Evolutionary conservation across 1,284 basidiomycete species (phyloP).

Genomic region (Irpex rosettiformis): DNA sequence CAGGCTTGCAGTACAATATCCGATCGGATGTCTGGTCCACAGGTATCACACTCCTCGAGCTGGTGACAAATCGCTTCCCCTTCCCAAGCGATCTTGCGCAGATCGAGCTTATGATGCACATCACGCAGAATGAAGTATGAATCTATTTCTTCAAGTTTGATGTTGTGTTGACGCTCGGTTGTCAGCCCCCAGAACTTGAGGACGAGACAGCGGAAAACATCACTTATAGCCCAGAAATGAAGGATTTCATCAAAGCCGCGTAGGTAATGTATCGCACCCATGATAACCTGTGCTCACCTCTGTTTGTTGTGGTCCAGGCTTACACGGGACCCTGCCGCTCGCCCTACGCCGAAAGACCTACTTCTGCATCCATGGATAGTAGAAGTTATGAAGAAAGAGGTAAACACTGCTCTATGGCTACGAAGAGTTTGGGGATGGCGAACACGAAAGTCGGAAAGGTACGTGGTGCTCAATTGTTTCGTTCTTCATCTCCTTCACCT

Average conservation of each 20-base stretch:
- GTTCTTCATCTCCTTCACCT: background rate
- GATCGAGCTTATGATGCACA: constrained; percentile 92
- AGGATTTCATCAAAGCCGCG: constrained; percentile 90
- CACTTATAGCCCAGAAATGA: constrained; percentile 84
- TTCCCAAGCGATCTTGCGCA: constrained; percentile 91
- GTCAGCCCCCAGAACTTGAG: constrained; percentile 78
- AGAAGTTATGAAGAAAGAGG: constrained; percentile 75
- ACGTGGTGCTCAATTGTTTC: constrained; percentile 12
- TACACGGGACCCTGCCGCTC: constrained; percentile 36
- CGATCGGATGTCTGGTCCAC: constrained; percentile 98
- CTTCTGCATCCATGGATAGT: constrained; percentile 87
- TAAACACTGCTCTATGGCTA: constrained; percentile 90
- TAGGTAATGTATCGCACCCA: constrained; percentile 36
- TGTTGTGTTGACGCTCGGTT: background rate
- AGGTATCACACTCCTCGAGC: constrained; percentile 89
- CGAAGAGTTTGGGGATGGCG: constrained; percentile 87
- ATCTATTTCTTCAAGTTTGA: constrained; percentile 4
- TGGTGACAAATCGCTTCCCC: constrained; percentile 93
- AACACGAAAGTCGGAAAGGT: constrained; percentile 38
- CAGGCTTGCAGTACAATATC: constrained; percentile 87
- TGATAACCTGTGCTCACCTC: background rate
- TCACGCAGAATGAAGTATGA: constrained; percentile 76
- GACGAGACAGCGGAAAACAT: constrained; percentile 68
- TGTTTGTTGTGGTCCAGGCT: constrained; percentile 21
- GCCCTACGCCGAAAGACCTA: constrained; percentile 86